Percentiles rank a stretch among this genome's conserved stretches.
Evolutionary conservation across 306 rosid genomes (phyloP).

Genomic region (Vigna trinervia): DNA sequence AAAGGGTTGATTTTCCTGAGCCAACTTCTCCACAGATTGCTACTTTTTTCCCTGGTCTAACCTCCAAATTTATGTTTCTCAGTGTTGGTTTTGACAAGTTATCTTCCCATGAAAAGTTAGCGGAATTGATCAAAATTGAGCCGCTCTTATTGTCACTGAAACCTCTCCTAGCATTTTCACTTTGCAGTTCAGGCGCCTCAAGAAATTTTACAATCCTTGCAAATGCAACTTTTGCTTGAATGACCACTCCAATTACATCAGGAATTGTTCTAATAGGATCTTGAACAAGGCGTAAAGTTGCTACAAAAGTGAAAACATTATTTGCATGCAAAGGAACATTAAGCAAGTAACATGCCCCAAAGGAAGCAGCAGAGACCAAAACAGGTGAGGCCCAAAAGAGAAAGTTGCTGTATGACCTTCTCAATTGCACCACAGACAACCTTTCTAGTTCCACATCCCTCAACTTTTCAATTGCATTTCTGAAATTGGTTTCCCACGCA

Average conservation of each 20-base stretch:
- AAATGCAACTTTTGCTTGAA: slow-evolving; percentile 8
- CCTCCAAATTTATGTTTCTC: slow-evolving; percentile 60
- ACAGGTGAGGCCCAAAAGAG: slow-evolving; percentile 15
- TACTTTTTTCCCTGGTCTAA: slow-evolving; percentile 62
- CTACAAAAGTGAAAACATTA: slow-evolving; percentile 17
- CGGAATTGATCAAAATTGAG: neutral
- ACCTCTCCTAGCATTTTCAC: neutral
- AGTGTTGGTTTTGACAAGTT: slow-evolving; percentile 28
- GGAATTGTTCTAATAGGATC: slow-evolving; percentile 9
- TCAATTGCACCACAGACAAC: slow-evolving; percentile 1
- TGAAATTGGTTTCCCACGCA: neutral
- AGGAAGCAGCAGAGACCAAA: slow-evolving; percentile 17
- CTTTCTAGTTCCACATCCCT: slow-evolving; percentile 7
- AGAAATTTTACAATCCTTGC: slow-evolving; percentile 9
- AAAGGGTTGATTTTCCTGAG: slow-evolving; percentile 81
- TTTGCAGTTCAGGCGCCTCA: neutral
- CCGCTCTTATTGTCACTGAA: neutral
- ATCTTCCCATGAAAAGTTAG: slow-evolving; percentile 11
- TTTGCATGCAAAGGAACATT: slow-evolving; percentile 10
- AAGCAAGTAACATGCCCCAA: slow-evolving; percentile 11
- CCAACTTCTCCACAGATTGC: slow-evolving; percentile 93
- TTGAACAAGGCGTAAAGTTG: slow-evolving; percentile 9
- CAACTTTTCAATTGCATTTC: neutral
- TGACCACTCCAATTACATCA: slow-evolving; percentile 14
- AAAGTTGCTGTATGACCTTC: slow-evolving; percentile 4